A percentile compares a stretch with the other conserved stretches of the same genome.
Conservation (phyloP, 2,329 filamentous ascomycete genomes). For the Davidsoniella virescens region DNA sequence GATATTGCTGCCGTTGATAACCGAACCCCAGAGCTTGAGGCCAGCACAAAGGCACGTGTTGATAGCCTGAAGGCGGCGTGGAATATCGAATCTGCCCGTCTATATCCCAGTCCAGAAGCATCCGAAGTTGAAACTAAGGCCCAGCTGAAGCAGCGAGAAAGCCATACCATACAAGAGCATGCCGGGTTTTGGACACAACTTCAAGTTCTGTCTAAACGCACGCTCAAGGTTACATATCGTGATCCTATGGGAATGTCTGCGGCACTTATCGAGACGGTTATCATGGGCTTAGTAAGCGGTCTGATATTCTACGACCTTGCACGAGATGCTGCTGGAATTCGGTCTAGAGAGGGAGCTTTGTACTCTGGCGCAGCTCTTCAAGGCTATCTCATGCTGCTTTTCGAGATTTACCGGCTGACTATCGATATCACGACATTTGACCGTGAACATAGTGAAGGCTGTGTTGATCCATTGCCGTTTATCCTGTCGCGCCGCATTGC, state of each 20-base stretch:
- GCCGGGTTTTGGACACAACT: constrained; percentile 47
- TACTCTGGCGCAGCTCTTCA: constrained; percentile 59
- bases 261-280: constrained; percentile 50
- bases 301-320: constrained; percentile 56
- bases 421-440: constrained; percentile 64
- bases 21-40: constrained; percentile 49
- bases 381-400: constrained; percentile 60
- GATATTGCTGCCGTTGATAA: constrained; percentile 62
- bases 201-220: constrained; percentile 49
- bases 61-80: constrained; percentile 45
- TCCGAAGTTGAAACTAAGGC: background rate
- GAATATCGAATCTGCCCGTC: constrained; percentile 22
- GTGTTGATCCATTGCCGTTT: constrained; percentile 53
- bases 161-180: constrained; percentile 22
- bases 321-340: constrained; percentile 52
- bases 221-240: constrained; percentile 55
- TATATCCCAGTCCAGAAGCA: constrained; percentile 6
- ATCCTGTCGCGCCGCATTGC: constrained; percentile 54
- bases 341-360: constrained; percentile 55
- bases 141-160: constrained; percentile 11
- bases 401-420: constrained; percentile 59
- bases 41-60: constrained; percentile 41
- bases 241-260: constrained; percentile 62
- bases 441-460: constrained; percentile 56
- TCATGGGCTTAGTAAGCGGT: constrained; percentile 55